A percentile compares a stretch with the other conserved stretches of the same genome.
These are phyloP conservation scores for Debaryomyces fabryi DNA, from an alignment of 1,139 yeast species.

Conservation along the genomic window DNA sequence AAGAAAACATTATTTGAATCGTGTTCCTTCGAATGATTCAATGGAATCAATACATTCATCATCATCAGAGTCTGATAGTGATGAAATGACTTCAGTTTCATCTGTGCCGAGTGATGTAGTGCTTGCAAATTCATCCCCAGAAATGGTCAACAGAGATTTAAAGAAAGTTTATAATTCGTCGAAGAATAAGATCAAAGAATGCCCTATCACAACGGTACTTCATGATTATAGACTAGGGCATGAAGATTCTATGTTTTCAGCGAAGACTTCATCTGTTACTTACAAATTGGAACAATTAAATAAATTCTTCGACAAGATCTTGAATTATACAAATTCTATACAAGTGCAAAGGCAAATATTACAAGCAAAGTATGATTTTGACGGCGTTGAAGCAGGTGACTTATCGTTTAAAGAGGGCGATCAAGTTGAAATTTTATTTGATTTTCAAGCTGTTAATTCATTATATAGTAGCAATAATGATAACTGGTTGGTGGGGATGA, in stretches of 20 bases:
- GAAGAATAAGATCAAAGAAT: slow-evolving; percentile 37
- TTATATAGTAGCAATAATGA: slow-evolving; percentile 23
- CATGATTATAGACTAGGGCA: slow-evolving; percentile 4
- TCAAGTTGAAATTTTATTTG: slow-evolving; percentile 34
- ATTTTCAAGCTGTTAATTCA: slow-evolving; percentile 32
- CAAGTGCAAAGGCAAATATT: slow-evolving; percentile 15
- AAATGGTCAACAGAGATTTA: slow-evolving; percentile 24
- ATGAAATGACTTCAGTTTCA: slow-evolving; percentile 20
- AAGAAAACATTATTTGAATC: neutral
- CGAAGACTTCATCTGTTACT: slow-evolving; percentile 23
- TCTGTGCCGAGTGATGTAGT: slow-evolving; percentile 27
- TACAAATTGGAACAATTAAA: slow-evolving; percentile 30
- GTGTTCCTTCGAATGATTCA: slow-evolving; percentile 16
- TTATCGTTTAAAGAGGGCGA: slow-evolving; percentile 43
- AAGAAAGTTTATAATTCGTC: slow-evolving; percentile 36
- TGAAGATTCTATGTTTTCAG: slow-evolving; percentile 12
- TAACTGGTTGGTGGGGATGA: slow-evolving; percentile 42
- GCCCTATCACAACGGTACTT: slow-evolving; percentile 28
- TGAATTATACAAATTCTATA: slow-evolving; percentile 9
- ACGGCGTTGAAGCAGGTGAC: slow-evolving; percentile 43
- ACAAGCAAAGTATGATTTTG: slow-evolving; percentile 33
- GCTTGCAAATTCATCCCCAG: slow-evolving; percentile 23
- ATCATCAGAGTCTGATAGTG: slow-evolving; percentile 20
- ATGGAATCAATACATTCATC: slow-evolving; percentile 23
- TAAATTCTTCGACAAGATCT: slow-evolving; percentile 26